Evolutionary conservation across 2,329 filamentous ascomycete genomes (phyloP), one percentile per base, ranked within the genome.

Genomic region (Colletotrichum endophyticum): DNA sequence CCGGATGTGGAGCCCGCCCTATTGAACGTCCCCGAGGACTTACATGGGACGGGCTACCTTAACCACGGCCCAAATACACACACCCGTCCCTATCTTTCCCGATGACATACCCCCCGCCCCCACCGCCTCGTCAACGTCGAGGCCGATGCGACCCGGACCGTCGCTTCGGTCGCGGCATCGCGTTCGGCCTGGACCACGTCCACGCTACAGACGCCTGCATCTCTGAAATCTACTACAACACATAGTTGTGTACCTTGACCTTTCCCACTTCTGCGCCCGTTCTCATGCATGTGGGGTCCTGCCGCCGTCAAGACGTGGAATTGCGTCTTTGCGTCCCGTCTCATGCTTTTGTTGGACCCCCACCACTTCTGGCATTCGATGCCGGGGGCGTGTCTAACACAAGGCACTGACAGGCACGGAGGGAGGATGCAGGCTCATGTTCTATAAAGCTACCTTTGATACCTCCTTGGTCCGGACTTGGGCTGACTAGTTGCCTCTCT

Each of bases 31-130:
- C 25, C 49, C 67, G 63, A 66, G 63, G 63, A 71, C 72, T 74
- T 66, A 72, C 61, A 74, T 72, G 67, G 71, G 64, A 57, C 44
- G 68, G 62, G 28, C 12, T 61, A 67, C 62, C 72, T 74, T 61
- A 74, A 71, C 72, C 59, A 74, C 59, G 67, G 72, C 67, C 61
- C 19, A 36, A 19, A 39, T 34, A 39, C n/a, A 64, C 61, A 44
- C 19, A n/a, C 53, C 36, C 66, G 30, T 77, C 75, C 75, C 75
- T 77, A 77, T 77, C 73, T 62, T 76, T 77, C 56, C 75, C 75
- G 75, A 77, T 66, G 68, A 32, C 69, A 56, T 68, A 32, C 72
- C 72, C 72, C 75, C 61, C 39, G 44, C 75, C 75, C 75, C 66
- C 62, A 70, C 66, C 66, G 53, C 62, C 68, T 70, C 67, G 39